These are phyloP conservation scores for Nakaseomyces uthaithaninus DNA, from an alignment of 1,139 yeast genomes.

Conservation along the genomic window DNA sequence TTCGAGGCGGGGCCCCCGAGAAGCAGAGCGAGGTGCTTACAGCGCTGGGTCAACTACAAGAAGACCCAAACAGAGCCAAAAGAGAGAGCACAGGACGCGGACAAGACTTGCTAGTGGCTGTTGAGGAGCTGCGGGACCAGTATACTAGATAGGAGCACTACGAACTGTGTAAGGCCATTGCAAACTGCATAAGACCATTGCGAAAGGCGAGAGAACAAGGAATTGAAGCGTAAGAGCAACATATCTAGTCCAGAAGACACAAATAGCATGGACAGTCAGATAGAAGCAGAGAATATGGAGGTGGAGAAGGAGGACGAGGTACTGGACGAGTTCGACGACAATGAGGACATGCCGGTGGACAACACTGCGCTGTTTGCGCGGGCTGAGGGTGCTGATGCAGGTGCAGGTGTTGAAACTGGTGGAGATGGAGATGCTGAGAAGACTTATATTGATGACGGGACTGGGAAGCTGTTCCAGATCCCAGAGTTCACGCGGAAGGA, in stretches of 20 bases:
- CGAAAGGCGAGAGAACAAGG: no score
- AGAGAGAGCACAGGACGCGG: no score
- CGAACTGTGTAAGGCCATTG: no score
- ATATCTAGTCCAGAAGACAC: no score
- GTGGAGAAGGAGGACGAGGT: slow-evolving; percentile 35
- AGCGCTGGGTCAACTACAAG: slow-evolving; percentile 37
- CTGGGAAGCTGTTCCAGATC: slow-evolving; percentile 39
- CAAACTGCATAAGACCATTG: no score
- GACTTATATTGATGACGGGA: slow-evolving; percentile 15
- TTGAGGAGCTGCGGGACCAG: no score
- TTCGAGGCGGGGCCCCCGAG: no score
- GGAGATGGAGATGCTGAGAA: slow-evolving; percentile 15
- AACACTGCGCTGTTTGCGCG: slow-evolving; percentile 12
- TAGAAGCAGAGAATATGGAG: slow-evolving; percentile 22
- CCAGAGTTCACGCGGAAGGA: slow-evolving; percentile 78
- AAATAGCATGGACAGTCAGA: no score
- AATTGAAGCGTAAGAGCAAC: no score
- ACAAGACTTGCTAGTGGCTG: no score
- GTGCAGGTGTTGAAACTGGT: slow-evolving; percentile 20
- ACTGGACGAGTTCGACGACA: slow-evolving; percentile 34
- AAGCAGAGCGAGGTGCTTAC: slow-evolving; percentile 47
- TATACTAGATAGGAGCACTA: no score
- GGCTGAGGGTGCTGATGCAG: slow-evolving; percentile 15
- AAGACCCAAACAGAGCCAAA: slow-evolving; percentile 9
- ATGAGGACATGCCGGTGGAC: slow-evolving; percentile 34